Percentiles rank a stretch among this genome's conserved stretches.
Conservation (phyloP, 1,284 basidiomycete genomes). For the Sphagnurus paluster region DNA sequence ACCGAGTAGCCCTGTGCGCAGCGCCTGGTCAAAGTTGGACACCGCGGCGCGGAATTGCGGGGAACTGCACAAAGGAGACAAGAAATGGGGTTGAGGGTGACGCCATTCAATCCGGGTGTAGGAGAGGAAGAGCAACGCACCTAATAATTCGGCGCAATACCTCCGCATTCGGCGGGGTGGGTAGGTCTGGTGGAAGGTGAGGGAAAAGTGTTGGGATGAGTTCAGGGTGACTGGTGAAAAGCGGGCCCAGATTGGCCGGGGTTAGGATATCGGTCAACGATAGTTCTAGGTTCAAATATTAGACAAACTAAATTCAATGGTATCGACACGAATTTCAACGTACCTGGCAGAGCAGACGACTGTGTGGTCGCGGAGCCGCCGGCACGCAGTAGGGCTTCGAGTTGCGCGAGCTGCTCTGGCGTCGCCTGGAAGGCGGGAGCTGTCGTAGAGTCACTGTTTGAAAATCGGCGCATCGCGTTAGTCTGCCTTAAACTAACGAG, state of each 20-base stretch:
- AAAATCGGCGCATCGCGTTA: background rate
- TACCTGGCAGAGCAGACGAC: slow-evolving; percentile 12
- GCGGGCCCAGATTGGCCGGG: slow-evolving; percentile 63
- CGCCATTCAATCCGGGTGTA: slow-evolving; percentile 19
- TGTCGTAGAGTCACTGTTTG: slow-evolving; percentile 11
- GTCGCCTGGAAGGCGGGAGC: slow-evolving; percentile 39
- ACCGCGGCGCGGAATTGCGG: slow-evolving; percentile 49
- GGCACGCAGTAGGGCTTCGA: slow-evolving; percentile 43
- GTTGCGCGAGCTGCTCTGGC: slow-evolving; percentile 44
- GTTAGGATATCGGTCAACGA: slow-evolving; percentile 75
- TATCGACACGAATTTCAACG: background rate
- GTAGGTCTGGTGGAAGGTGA: slow-evolving; percentile 73
- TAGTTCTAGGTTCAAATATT: slow-evolving; percentile 44
- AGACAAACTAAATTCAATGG: background rate
- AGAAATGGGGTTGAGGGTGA: background rate
- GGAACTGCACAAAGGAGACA: slow-evolving; percentile 27
- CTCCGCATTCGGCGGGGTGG: slow-evolving; percentile 62
- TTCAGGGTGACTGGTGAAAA: slow-evolving; percentile 67
- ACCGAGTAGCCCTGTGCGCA: slow-evolving; percentile 73
- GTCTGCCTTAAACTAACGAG: background rate
- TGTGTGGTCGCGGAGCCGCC: slow-evolving; percentile 18
- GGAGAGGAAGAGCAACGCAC: slow-evolving; percentile 24
- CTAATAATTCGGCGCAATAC: slow-evolving; percentile 48
- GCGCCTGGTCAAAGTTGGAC: slow-evolving; percentile 70
- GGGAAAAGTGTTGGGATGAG: slow-evolving; percentile 71